Conservation (phyloP, 73 alveolate species). For the Paramecium octaurelia region DNA sequence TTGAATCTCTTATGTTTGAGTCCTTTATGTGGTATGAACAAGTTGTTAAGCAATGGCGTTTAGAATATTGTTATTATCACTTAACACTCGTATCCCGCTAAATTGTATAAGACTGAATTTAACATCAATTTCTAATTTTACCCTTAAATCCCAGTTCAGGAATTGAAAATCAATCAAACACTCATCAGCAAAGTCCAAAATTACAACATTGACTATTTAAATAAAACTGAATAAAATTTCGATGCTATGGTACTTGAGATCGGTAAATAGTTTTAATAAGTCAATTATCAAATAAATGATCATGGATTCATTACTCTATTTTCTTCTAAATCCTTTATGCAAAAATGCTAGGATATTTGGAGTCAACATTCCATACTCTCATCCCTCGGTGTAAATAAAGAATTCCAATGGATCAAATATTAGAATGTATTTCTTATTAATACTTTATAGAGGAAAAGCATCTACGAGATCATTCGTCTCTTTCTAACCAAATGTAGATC, state of each 20-base stretch:
- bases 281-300: not conserved
- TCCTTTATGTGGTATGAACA: not conserved
- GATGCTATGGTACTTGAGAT: not conserved
- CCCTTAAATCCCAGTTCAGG: not conserved
- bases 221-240: not conserved
- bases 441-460: not conserved
- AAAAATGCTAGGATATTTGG: conserved; percentile 22
- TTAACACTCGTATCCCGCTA: not conserved
- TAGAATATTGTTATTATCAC: not conserved
- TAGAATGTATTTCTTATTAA: not conserved
- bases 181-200: not conserved
- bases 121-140: not conserved
- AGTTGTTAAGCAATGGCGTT: not conserved
- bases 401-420: not conserved
- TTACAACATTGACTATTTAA: not conserved
- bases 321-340: not conserved
- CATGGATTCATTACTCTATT: not conserved
- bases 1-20: not conserved
- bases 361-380: not conserved
- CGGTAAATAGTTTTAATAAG: not conserved
- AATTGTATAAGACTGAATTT: conserved; percentile 14
- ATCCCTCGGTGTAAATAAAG: not conserved
- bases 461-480: not conserved
- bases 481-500: not conserved
- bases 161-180: not conserved